Evolutionary conservation across 2,329 filamentous ascomycete species (phyloP).

Genomic region (Botrytis pseudocinerea): DNA sequence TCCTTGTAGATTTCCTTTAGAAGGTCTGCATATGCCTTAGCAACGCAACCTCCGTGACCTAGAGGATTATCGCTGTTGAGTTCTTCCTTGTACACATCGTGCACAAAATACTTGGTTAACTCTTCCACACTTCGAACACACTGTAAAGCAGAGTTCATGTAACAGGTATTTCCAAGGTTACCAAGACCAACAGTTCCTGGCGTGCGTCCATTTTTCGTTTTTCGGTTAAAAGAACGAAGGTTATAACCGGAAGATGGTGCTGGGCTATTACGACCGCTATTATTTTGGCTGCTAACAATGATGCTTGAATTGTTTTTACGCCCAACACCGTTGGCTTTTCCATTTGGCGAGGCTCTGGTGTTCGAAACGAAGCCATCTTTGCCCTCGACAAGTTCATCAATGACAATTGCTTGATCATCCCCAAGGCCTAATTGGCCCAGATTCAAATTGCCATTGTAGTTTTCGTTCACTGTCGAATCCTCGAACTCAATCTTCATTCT

Average conservation of each 20-base stretch:
- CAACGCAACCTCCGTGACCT: slow-evolving; percentile 81
- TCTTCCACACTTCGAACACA: slow-evolving; percentile 94
- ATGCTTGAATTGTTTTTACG: slow-evolving; percentile 28
- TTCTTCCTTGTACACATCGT: slow-evolving; percentile 71
- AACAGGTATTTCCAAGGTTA: slow-evolving; percentile 96
- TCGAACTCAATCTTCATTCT: slow-evolving; percentile 50
- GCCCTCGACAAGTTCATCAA: slow-evolving; percentile 73
- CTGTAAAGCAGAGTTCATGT: slow-evolving; percentile 97
- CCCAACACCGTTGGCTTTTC: slow-evolving; percentile 28
- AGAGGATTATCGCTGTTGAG: slow-evolving; percentile 85
- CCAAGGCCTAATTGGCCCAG: slow-evolving; percentile 67
- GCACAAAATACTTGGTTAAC: slow-evolving; percentile 86
- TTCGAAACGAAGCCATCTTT: slow-evolving; percentile 59
- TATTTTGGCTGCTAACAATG: slow-evolving; percentile 45
- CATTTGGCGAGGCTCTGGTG: slow-evolving; percentile 40
- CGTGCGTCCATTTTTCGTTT: slow-evolving; percentile 67
- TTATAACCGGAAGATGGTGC: slow-evolving; percentile 62
- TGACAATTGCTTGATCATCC: slow-evolving; percentile 74
- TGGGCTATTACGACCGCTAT: slow-evolving; percentile 70
- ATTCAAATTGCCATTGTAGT: slow-evolving; percentile 73
- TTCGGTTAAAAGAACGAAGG: slow-evolving; percentile 57
- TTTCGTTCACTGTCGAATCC: slow-evolving; percentile 71
- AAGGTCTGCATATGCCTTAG: slow-evolving; percentile 77
- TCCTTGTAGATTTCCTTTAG: slow-evolving; percentile 78
- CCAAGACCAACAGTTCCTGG: slow-evolving; percentile 78